Evolutionary conservation across 441 rosid species (phyloP).

Genomic region (Syzygium syzygioides): DNA sequence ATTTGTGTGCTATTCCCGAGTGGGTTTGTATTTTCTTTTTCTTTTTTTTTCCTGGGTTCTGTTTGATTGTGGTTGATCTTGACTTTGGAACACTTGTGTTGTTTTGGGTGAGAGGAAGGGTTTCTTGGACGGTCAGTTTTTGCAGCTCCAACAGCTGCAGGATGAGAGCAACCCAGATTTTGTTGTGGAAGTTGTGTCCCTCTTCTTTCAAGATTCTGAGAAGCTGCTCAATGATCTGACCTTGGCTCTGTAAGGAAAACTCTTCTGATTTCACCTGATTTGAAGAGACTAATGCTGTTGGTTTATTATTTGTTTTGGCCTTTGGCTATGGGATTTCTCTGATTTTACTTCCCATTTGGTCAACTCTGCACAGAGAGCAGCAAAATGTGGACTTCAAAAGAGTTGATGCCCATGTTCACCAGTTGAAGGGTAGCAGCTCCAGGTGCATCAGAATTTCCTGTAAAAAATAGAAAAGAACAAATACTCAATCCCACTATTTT

Average conservation of each 20-base stretch:
- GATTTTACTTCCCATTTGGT: background rate
- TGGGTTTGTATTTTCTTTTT: background rate
- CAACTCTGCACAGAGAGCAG: slow-evolving; percentile 43
- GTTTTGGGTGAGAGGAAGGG: slow-evolving; percentile 38
- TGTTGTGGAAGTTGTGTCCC: slow-evolving; percentile 81
- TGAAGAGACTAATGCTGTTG: background rate
- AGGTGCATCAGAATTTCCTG: slow-evolving; percentile 36
- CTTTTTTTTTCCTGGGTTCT: background rate
- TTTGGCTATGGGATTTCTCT: background rate
- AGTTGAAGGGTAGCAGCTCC: slow-evolving; percentile 95
- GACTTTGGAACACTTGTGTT: background rate
- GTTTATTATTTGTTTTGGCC: background rate
- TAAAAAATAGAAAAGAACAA: background rate
- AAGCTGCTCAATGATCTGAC: slow-evolving; percentile 84
- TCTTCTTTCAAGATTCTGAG: slow-evolving; percentile 89
- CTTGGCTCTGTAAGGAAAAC: slow-evolving; percentile 43
- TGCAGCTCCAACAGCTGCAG: slow-evolving; percentile 86
- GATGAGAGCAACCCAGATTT: slow-evolving; percentile 97
- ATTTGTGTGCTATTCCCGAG: background rate
- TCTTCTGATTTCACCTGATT: background rate
- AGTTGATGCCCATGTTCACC: slow-evolving; percentile 89
- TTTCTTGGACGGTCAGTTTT: slow-evolving; percentile 74
- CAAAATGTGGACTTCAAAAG: slow-evolving; percentile 74
- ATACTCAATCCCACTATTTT: background rate
- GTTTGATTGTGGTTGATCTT: background rate